Evolutionary conservation across 1,284 basidiomycete species (phyloP), one percentile per base, ranked within the genome.

Genomic region (Marasmius sp.): DNA sequence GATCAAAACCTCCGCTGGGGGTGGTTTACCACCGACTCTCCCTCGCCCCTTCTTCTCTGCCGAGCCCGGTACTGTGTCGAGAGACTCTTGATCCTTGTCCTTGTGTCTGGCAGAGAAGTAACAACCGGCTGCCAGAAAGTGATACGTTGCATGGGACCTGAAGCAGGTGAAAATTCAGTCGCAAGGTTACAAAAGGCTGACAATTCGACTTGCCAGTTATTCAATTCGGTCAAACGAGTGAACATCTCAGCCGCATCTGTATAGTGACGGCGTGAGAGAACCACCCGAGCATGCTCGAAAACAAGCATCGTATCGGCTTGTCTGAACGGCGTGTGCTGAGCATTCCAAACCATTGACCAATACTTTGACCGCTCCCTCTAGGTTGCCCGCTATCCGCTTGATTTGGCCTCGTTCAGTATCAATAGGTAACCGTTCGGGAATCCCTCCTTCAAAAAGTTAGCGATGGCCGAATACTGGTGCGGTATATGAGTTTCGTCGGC

Each of bases 401-500:
- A 92, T 69, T 92, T 92, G 2, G 89, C 90, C 87, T 91, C 79
- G 67, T 92, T 92, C 37, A 93, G 73, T 37, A 90, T 86, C 91
- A 90, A 93, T 4, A 92, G 66, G 1, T 88, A 84, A 9, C 91
- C 90, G 12, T 80, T 77, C 0, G 91, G 89, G 68, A 89, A 91
- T 34, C 83, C 79, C 2, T 72, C 62, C 50, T 84, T 82, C 12
- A 89, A 73, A 22, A 38, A 82, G 61, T 86, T 82, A 1, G 91
- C 82, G 45, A 92, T 85, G 2, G 79, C 79, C 22, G 77, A 76
- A 68, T 90, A 90, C n/a, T n/a, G n/a, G n/a, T n/a, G n/a, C n/a
- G n/a, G n/a, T n/a, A n/a, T n/a, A n/a, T n/a, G n/a, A n/a, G n/a
- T n/a, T n/a, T n/a, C n/a, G n/a, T n/a, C n/a, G 1, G 89, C 89